Evolutionary conservation across 768 basidiomycete genomes (phyloP), one percentile per base, ranked within the genome.

Genomic region (Leccinum imitatum): DNA sequence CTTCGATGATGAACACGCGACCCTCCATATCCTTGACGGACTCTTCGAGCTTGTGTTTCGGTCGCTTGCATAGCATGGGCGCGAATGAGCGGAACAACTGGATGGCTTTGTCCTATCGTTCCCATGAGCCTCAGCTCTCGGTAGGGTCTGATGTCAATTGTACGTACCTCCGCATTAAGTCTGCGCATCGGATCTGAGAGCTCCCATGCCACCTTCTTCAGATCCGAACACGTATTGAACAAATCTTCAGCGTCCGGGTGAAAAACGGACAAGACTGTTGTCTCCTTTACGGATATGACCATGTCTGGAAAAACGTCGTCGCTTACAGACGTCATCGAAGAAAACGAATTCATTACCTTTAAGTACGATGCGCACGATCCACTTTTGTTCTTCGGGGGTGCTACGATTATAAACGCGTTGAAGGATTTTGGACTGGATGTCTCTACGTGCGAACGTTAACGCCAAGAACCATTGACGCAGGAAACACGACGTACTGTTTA

Each of bases 161-260:
- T 69, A 86, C 13, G 4, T 69, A 86, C 87, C 72, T 86, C 82
- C 8, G 82, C 79, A 51, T 86, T 83, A 14, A 91, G 77, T 46
- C 91, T 80, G 51, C 82, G 80, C 3, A 81, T 76, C 0, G 89
- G 87, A 71, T 97, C 87, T 79, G 87, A 89, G 2, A 99, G 78
- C 55, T 89, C 88, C 87, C 90, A 98, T 33, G 87, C 88, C 3
- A 99, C 92, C 59, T 91, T 91, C 78, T 95, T 95, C 50, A 98
- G 79, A 73, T 98, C 95, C 0, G 95, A 98, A 71, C 94, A 98
- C 1, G 94, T 95, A 70, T 98, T 98, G 78, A 92, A 99, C 8
- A 97, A 75, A 70, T 93, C 91, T 62, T 92, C 88, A 0, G 96
- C 95, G 66, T 98, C 95, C 0, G 93, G 91, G 74, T 99, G 97